Conservation (phyloP, 345 rosid species). For the Passiflora organensis region DNA sequence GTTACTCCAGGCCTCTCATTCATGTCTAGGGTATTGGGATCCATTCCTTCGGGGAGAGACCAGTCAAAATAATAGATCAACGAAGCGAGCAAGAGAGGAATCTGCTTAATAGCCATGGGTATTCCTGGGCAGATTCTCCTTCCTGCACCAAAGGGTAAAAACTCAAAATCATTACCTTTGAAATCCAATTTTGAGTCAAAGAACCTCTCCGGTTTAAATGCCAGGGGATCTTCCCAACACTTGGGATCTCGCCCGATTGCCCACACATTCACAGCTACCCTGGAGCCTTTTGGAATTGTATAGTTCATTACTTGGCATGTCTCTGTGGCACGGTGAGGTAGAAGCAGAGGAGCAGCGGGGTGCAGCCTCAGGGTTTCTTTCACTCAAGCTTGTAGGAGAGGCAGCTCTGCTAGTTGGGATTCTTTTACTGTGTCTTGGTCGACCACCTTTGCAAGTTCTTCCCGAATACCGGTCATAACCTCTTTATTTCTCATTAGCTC, state of each 20-base stretch:
- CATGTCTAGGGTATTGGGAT: conserved; percentile 14
- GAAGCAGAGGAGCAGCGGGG: conserved; percentile 26
- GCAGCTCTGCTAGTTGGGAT: conserved; percentile 9
- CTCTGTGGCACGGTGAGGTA: conserved; percentile 18
- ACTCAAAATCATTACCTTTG: conserved; percentile 17
- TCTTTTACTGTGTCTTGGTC: conserved; percentile 6
- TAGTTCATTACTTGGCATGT: conserved; percentile 18
- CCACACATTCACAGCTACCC: conserved; percentile 22
- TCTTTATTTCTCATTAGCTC: conserved; percentile 19
- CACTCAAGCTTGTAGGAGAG: conserved; percentile 21
- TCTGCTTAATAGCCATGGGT: conserved; percentile 24
- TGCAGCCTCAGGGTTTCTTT: conserved; percentile 25
- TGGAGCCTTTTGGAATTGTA: conserved; percentile 17
- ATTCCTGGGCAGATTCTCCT: conserved; percentile 28
- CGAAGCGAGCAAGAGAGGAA: conserved; percentile 15
- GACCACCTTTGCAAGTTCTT: conserved; percentile 12
- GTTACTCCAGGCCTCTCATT: conserved; percentile 13
- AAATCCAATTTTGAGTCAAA: conserved; percentile 10
- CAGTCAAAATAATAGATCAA: conserved; percentile 22
- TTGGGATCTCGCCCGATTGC: conserved; percentile 25
- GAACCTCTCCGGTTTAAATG: conserved; percentile 20
- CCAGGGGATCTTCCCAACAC: conserved; percentile 16
- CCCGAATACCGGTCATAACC: conserved; percentile 8
- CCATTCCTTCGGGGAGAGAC: conserved; percentile 16
- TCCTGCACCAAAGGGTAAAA: conserved; percentile 32